Evolutionary conservation across 192 early-diverging fungal genomes (phyloP).

Genomic region (Diversispora epigaea): DNA sequence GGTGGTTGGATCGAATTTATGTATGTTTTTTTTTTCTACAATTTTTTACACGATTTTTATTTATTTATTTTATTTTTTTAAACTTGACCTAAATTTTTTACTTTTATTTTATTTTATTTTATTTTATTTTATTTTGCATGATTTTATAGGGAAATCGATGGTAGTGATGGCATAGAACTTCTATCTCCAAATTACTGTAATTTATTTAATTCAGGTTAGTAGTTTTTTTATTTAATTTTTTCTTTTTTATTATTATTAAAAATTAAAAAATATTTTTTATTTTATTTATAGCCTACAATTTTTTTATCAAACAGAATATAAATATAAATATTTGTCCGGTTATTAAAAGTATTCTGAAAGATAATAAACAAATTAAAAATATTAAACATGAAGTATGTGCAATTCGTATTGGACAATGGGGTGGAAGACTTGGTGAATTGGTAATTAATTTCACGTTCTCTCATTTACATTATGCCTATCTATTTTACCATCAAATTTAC

Average conservation of each 20-base stretch:
- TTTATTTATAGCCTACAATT: neutral
- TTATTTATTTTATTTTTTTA: neutral
- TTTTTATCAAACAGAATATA: neutral
- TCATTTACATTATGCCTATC: neutral
- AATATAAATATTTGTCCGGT: slow-evolving; percentile 2
- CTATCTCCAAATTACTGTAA: neutral
- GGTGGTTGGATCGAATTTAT: slow-evolving; percentile 32
- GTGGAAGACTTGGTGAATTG: slow-evolving; percentile 20
- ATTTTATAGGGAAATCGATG: neutral
- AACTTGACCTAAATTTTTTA: neutral
- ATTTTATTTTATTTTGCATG: too few species aligned
- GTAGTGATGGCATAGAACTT: too few species aligned
- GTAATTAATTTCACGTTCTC: neutral
- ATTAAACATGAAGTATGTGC: neutral
- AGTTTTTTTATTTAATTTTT: neutral
- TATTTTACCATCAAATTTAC: neutral
- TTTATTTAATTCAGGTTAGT: neutral
- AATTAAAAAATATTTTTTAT: neutral
- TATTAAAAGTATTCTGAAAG: neutral
- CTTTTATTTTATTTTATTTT: too few species aligned
- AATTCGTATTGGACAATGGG: slow-evolving; percentile 7
- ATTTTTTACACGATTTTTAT: neutral
- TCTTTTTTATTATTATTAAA: neutral
- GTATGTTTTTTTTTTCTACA: neutral
- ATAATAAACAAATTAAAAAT: slow-evolving; percentile 3